Evolutionary conservation across 2,329 filamentous ascomycete species (phyloP).

Genomic region (Talaromyces sp.): DNA sequence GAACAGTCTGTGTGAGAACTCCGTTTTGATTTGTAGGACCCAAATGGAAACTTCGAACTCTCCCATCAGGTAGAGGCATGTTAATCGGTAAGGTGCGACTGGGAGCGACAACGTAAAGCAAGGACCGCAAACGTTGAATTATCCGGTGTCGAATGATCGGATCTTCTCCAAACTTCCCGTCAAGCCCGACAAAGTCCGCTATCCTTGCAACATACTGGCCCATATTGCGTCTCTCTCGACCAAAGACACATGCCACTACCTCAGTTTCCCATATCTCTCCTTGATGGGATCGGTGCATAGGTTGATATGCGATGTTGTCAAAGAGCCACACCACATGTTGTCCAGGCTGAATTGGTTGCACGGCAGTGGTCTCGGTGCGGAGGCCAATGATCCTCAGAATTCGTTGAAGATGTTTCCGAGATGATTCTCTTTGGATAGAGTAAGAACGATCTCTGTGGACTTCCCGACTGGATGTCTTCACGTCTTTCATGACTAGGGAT

Average conservation of each 20-base stretch:
- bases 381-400: constrained; percentile 17
- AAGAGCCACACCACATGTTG: constrained; percentile 78
- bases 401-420: not conserved
- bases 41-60: constrained; percentile 48
- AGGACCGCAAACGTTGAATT: constrained; percentile 54
- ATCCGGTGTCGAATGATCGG: constrained; percentile 60
- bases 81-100: constrained; percentile 61
- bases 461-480: not conserved
- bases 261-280: constrained; percentile 66
- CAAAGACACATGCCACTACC: constrained; percentile 77
- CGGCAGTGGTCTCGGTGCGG: constrained; percentile 51
- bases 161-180: constrained; percentile 47
- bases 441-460: not conserved
- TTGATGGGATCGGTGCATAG: constrained; percentile 27
- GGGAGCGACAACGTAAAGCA: constrained; percentile 70
- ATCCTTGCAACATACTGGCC: constrained; percentile 66
- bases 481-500: not conserved
- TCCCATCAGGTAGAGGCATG: constrained; percentile 38
- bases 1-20: constrained; percentile 61
- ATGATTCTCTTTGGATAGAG: not conserved
- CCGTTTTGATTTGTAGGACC: constrained; percentile 69
- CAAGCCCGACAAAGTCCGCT: constrained; percentile 63
- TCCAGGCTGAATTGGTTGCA: constrained; percentile 46
- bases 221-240: constrained; percentile 62
- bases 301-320: constrained; percentile 77